A percentile compares a stretch with the other conserved stretches of the same genome.
Conservation (phyloP, 2,329 filamentous ascomycete genomes). For the Epichloe sibirici region DNA sequence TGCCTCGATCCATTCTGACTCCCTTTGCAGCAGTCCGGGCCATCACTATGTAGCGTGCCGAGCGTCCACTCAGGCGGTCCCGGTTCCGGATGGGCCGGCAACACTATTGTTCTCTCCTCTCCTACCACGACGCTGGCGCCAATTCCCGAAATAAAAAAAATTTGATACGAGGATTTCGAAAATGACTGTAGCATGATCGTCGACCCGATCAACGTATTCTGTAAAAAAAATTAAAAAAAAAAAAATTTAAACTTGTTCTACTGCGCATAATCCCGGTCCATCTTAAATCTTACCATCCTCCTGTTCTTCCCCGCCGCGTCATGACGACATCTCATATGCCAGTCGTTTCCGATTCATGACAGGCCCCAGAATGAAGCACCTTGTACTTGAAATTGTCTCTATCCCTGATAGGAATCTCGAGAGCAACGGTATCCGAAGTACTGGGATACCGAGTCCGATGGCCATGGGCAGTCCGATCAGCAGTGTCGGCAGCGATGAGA, state of each 20-base stretch:
- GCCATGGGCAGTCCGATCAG: conserved; percentile 24
- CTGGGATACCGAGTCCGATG: conserved; percentile 30
- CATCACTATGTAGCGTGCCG: background rate
- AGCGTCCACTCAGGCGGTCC: conserved; percentile 1
- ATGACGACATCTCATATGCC: background rate
- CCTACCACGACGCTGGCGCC: background rate
- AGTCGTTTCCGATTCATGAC: background rate
- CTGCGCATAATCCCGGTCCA: too few species aligned
- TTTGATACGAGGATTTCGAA: background rate
- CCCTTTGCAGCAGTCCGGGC: background rate
- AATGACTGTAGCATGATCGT: too few species aligned
- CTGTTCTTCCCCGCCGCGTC: background rate
- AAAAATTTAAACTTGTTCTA: background rate
- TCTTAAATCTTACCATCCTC: background rate
- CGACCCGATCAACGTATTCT: too few species aligned
- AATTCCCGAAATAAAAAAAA: background rate
- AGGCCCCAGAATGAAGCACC: conserved; percentile 5
- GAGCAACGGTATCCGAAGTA: conserved; percentile 20
- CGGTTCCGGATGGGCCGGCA: background rate
- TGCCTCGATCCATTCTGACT: too few species aligned
- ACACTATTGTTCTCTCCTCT: background rate
- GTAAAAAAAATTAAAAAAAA: too few species aligned
- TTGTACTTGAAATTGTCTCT: conserved; percentile 3
- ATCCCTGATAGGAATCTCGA: conserved; percentile 13
- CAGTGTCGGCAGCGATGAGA: conserved; percentile 30